Evolutionary conservation across 805 yeast genomes (phyloP), one percentile per base, ranked within the genome.

Genomic region (Schwanniomyces vanrijiae): DNA sequence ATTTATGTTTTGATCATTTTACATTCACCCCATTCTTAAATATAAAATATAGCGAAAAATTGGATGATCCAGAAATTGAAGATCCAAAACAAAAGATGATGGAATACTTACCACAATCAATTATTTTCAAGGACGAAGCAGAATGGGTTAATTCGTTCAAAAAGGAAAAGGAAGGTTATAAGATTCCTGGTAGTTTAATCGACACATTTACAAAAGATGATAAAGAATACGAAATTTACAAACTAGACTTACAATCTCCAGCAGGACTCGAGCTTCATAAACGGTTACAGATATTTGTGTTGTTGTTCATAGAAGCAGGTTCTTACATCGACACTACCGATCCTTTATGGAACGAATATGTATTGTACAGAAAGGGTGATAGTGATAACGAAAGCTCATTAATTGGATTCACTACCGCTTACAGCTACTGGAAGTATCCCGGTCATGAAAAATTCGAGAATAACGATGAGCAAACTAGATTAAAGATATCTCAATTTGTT

Each of bases 241-340:
- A 78, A 49, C 66, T 79, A 37, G 61, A 75, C 41, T 59, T 82
- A 42, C 56, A 61, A 10, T 75, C 72, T 40, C 59, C 58, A 0
- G 59, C 58, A 5, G 82, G 83, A 0, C 55, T 67, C 40, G 81
- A 78, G 51, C 64, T 90, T 43, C 91, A 84, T 56, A 66, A 75
- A 42, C 68, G 96, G 49, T 73, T 90, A 53, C 96, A 90, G 55
- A 82, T 91, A 1, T 80, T 94, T 55, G 88, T 88, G 13, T 69
- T 92, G 22, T 71, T 94, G 9, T 90, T 85, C 68, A 92, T 94
- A 55, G 99, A 94, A 62, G 98, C 96, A 0, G 98, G 97, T 1
- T 83, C 95, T 1, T 88, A 81, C 58, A 90, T 94, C 46, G 97
- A 91, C 60, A 75, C 77, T 34, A 64, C 64, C 0, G 99, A 94